A percentile compares a stretch with the other conserved stretches of the same genome.
These are phyloP conservation scores for Hypoxylon lenormandii DNA, from an alignment of 495 filamentous ascomycete species.

Conservation along the genomic window DNA sequence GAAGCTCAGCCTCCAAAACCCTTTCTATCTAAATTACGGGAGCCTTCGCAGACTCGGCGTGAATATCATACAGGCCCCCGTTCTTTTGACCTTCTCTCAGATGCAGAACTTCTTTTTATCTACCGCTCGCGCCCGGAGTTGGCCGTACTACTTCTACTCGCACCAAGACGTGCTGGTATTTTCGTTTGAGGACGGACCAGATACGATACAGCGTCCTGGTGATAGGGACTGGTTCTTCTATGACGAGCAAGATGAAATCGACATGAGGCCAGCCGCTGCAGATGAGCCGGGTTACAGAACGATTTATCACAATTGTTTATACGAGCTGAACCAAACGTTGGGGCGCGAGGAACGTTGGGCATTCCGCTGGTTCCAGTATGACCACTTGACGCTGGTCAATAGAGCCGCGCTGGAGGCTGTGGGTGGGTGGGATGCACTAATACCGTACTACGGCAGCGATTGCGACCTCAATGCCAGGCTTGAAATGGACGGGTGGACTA, in stretches of 20 bases:
- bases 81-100: slow-evolving; percentile 67
- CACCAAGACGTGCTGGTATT: slow-evolving; percentile 70
- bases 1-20: slow-evolving; percentile 63
- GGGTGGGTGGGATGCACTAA: slow-evolving; percentile 70
- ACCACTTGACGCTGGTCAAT: slow-evolving; percentile 64
- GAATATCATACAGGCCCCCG: slow-evolving; percentile 64
- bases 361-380: slow-evolving; percentile 53
- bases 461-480: slow-evolving; percentile 70
- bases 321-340: slow-evolving; percentile 49
- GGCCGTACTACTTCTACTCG: slow-evolving; percentile 70
- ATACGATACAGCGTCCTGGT: slow-evolving; percentile 46
- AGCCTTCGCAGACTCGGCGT: slow-evolving; percentile 60
- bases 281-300: slow-evolving; percentile 57
- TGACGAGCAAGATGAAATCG: slow-evolving; percentile 52
- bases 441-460: slow-evolving; percentile 71
- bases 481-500: slow-evolving; percentile 61
- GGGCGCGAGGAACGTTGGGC: slow-evolving; percentile 47
- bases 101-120: slow-evolving; percentile 68
- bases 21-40: slow-evolving; percentile 66
- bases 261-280: slow-evolving; percentile 47
- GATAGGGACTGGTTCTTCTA: slow-evolving; percentile 52
- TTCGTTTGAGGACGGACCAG: slow-evolving; percentile 62
- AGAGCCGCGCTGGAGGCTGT: slow-evolving; percentile 62
- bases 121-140: slow-evolving; percentile 56
- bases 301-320: slow-evolving; percentile 56